Evolutionary conservation across 495 filamentous ascomycete species (phyloP).

Genomic region (Lasiosphaeris hirsuta): DNA sequence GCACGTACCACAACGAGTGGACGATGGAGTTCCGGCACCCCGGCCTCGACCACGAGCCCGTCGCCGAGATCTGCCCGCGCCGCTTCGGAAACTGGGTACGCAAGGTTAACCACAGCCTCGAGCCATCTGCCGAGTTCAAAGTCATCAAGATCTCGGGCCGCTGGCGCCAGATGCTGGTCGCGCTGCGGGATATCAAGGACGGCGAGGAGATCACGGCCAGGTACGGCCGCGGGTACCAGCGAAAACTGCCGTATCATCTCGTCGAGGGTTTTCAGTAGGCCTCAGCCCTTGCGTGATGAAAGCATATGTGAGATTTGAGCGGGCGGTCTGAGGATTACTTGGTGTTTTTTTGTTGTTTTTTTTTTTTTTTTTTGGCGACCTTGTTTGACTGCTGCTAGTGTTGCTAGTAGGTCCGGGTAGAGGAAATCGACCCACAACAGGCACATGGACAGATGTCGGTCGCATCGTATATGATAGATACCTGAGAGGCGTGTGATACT

Average conservation of each 20-base stretch:
- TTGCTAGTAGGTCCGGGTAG: too few relatives aligned
- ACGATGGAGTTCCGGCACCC: conserved; percentile 23
- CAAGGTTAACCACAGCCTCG: conserved; percentile 23
- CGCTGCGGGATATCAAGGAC: conserved; percentile 19
- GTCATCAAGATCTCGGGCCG: conserved; percentile 24
- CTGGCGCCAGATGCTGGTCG: conserved; percentile 26
- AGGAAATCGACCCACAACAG: too few relatives aligned
- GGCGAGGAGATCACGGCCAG: conserved; percentile 31
- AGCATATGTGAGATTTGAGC: not conserved
- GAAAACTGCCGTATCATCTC: conserved; percentile 18
- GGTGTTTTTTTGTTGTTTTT: too few relatives aligned
- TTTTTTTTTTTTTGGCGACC: too few relatives aligned
- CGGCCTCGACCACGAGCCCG: conserved; percentile 19
- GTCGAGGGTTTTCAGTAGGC: conserved; percentile 20
- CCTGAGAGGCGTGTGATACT: too few relatives aligned
- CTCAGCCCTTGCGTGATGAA: not conserved
- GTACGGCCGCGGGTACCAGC: conserved; percentile 22
- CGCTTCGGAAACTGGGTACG: conserved; percentile 32
- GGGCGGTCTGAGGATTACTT: not conserved
- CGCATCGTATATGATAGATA: too few relatives aligned
- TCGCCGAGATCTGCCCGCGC: conserved; percentile 28
- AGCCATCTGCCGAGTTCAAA: conserved; percentile 20
- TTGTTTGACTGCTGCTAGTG: too few relatives aligned
- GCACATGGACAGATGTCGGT: too few relatives aligned
- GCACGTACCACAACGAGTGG: conserved; percentile 18